A percentile compares a stretch with the other conserved stretches of the same genome.
These are phyloP conservation scores for Artemisia tridentata DNA, from an alignment of 129 eudicot genomes.

Conservation along the genomic window DNA sequence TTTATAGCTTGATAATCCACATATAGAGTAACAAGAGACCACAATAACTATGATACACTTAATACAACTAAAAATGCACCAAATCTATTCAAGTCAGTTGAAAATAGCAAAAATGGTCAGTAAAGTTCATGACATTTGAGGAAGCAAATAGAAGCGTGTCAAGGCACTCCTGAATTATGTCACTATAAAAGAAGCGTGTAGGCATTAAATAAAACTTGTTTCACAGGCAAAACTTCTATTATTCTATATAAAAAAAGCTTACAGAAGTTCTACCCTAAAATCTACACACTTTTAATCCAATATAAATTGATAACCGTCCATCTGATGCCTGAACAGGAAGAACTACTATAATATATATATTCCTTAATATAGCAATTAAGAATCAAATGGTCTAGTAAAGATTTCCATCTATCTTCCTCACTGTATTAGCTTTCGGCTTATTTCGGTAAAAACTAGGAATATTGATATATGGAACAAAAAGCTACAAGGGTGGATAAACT, in stretches of 20 bases:
- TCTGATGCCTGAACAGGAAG: slow-evolving; percentile 16
- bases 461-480: slow-evolving; percentile 24
- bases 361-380: slow-evolving; percentile 12
- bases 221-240: too few relatives aligned
- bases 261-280: too few relatives aligned
- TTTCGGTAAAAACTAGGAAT: slow-evolving; percentile 19
- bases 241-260: too few relatives aligned
- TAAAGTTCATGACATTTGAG: too few relatives aligned
- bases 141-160: too few relatives aligned
- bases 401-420: slow-evolving; percentile 13
- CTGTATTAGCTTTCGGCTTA: slow-evolving; percentile 9
- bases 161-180: too few relatives aligned
- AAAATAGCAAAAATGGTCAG: too few relatives aligned
- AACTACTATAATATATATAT: slow-evolving; percentile 5
- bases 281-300: not conserved
- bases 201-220: too few relatives aligned
- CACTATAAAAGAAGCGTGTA: too few relatives aligned
- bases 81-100: too few relatives aligned
- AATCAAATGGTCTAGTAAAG: not conserved
- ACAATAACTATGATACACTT: not conserved
- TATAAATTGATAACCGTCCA: slow-evolving; percentile 15
- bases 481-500: slow-evolving; percentile 15
- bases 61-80: slow-evolving; percentile 7
- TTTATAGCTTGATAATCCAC: slow-evolving; percentile 2
- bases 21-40: not conserved